These are phyloP conservation scores for Leishmania turanica DNA, from an alignment of 208 protist genomes.

Conservation along the genomic window DNA sequence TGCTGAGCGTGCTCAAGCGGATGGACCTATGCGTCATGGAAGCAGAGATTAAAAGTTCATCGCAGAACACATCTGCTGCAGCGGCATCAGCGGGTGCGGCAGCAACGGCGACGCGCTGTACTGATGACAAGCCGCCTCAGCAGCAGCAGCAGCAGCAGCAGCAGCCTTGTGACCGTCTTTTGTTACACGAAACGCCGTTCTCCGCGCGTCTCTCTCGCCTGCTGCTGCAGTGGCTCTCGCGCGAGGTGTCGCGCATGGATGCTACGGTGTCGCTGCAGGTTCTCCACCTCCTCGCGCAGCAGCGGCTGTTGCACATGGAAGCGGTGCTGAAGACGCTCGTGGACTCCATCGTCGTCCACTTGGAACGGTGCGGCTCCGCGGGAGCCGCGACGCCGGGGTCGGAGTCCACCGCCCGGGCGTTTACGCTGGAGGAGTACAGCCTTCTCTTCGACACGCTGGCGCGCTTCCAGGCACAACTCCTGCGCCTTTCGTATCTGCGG, in stretches of 20 bases:
- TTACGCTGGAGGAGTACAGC: slow-evolving; percentile 19
- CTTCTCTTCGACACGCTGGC: slow-evolving; percentile 59
- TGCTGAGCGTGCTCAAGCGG: slow-evolving; percentile 3
- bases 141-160: slow-evolving; percentile 2
- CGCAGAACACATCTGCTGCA: background rate
- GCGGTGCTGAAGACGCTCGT: slow-evolving; percentile 59
- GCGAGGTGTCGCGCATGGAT: slow-evolving; percentile 31
- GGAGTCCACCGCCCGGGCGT: background rate
- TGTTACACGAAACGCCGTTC: background rate
- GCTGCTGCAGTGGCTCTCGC: slow-evolving; percentile 48
- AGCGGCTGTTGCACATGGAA: slow-evolving; percentile 46
- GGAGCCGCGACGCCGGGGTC: background rate
- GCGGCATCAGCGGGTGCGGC: background rate
- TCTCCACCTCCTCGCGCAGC: slow-evolving; percentile 67
- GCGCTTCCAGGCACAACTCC: slow-evolving; percentile 40
- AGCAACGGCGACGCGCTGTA: background rate
- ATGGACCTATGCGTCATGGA: slow-evolving; percentile 34
- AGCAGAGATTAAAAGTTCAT: slow-evolving; percentile 1
- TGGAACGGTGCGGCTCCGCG: slow-evolving; percentile 1
- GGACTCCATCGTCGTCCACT: slow-evolving; percentile 49
- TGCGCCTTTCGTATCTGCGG: background rate
- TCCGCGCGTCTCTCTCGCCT: slow-evolving; percentile 27
- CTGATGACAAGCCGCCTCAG: background rate
- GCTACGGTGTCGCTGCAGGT: slow-evolving; percentile 38
- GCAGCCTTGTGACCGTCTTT: background rate